Percentiles rank a stretch among this genome's conserved stretches.
Conservation (phyloP, 2,329 filamentous ascomycete genomes). For the Verticillium klebahnii region DNA sequence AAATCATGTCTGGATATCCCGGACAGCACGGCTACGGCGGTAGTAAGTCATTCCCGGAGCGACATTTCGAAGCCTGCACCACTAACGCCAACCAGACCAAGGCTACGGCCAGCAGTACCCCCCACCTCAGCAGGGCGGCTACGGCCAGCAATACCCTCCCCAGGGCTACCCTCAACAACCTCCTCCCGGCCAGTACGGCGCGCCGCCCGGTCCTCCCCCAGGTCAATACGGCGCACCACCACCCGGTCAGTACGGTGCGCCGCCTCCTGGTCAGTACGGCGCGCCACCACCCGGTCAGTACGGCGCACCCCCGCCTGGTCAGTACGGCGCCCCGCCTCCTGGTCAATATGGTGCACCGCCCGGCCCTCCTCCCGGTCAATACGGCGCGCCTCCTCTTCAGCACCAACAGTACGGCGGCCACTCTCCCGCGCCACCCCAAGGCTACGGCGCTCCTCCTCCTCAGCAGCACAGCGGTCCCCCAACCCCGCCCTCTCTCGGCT, state of each 20-base stretch:
- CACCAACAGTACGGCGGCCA: slow-evolving; percentile 22
- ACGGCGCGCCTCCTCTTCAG: slow-evolving; percentile 29
- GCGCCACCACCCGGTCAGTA: slow-evolving; percentile 30
- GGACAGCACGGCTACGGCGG: background rate
- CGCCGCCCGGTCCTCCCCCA: slow-evolving; percentile 10
- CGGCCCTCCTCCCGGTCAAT: slow-evolving; percentile 23
- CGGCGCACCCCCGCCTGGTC: slow-evolving; percentile 20
- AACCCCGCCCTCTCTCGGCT: slow-evolving; percentile 67
- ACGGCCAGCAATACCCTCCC: slow-evolving; percentile 22
- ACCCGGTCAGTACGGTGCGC: slow-evolving; percentile 34
- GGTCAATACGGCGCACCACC: slow-evolving; percentile 19
- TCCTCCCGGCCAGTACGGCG: slow-evolving; percentile 22
- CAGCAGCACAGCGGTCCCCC: slow-evolving; percentile 39
- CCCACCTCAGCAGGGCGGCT: slow-evolving; percentile 19
- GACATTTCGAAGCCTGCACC: background rate
- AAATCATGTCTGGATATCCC: background rate
- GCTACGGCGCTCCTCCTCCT: slow-evolving; percentile 33
- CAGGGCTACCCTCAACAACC: slow-evolving; percentile 28
- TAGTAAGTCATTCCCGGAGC: background rate
- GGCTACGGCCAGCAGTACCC: slow-evolving; percentile 34
- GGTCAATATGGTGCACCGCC: slow-evolving; percentile 25
- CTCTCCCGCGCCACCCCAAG: slow-evolving; percentile 19
- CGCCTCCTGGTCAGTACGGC: slow-evolving; percentile 19
- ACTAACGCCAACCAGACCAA: slow-evolving; percentile 21
- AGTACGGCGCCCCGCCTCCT: slow-evolving; percentile 29